phyloP scores from a whole-genome alignment of 179 eudicot species.

The Patellifolia procumbens region DNA sequence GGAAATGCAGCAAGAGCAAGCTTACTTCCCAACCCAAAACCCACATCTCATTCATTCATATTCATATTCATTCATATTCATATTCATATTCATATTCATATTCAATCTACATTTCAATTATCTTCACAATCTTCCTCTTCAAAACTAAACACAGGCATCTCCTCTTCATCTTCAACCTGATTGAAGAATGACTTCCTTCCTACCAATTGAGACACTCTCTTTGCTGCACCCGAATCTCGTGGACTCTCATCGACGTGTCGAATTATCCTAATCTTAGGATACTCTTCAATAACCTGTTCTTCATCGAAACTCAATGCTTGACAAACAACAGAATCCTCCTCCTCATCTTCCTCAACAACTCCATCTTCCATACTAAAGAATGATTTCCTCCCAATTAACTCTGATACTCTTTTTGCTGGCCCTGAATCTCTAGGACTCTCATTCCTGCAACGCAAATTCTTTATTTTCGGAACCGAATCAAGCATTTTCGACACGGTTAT shows the following conservation, averaged over 20 bases:
- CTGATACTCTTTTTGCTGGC: conserved; percentile 68
- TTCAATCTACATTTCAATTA: neutral
- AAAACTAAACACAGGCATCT: conserved; percentile 40
- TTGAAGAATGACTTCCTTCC: conserved; percentile 38
- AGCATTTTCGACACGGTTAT: conserved; percentile 38
- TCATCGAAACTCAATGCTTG: conserved; percentile 58
- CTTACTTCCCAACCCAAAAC: conserved; percentile 22
- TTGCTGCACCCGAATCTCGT: conserved; percentile 47
- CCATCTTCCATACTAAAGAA: conserved; percentile 42
- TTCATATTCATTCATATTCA: too few relatives aligned
- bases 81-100: neutral
- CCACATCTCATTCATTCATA: neutral
- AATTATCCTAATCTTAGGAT: conserved; percentile 30
- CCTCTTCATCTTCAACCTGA: conserved; percentile 35
- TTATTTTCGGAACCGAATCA: conserved; percentile 59
- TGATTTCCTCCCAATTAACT: conserved; percentile 63
- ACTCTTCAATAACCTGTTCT: conserved; percentile 38
- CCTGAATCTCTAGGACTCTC: conserved; percentile 83
- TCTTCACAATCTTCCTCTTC: conserved; percentile 30
- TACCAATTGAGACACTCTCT: conserved; percentile 43
- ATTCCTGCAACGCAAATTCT: conserved; percentile 35
- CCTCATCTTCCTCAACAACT: conserved; percentile 38
- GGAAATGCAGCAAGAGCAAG: conserved; percentile 40
- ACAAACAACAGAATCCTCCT: conserved; percentile 36
- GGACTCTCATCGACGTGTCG: conserved; percentile 31